phyloP scores from a whole-genome alignment of 2,329 filamentous ascomycete species.

The Drechslerella dactyloides region DNA sequence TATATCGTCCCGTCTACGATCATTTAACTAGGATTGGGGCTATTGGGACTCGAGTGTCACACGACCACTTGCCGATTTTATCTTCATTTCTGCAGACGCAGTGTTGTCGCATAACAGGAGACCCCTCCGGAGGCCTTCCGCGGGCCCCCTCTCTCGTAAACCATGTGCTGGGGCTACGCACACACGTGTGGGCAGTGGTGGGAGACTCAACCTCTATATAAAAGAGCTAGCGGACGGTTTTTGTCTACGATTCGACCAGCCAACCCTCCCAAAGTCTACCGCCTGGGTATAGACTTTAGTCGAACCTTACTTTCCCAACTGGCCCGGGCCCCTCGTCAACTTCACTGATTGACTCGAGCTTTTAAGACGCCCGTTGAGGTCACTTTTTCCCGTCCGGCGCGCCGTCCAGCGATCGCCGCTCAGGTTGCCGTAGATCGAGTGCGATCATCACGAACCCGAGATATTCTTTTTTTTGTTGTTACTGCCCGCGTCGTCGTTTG shows the following conservation, averaged over 20 bases:
- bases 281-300: conserved; percentile 20
- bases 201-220: conserved; percentile 32
- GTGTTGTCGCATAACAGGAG: no score
- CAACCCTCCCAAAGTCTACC: conserved; percentile 14
- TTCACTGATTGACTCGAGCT: background rate
- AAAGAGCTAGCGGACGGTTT: conserved; percentile 43
- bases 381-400: background rate
- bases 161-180: conserved; percentile 14
- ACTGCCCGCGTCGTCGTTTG: no score
- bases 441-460: conserved; percentile 1
- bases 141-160: background rate
- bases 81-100: background rate
- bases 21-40: conserved; percentile 12
- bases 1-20: conserved; percentile 11
- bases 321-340: background rate
- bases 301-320: background rate
- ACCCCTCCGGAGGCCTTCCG: background rate
- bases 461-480: background rate
- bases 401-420: conserved; percentile 7
- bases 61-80: conserved; percentile 18
- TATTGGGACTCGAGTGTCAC: conserved; percentile 41
- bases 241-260: conserved; percentile 12
- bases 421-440: conserved; percentile 21
- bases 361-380: background rate
- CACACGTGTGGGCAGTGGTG: conserved; percentile 3